phyloP scores from a whole-genome alignment of 768 basidiomycete genomes.

The Boletales sp. region DNA sequence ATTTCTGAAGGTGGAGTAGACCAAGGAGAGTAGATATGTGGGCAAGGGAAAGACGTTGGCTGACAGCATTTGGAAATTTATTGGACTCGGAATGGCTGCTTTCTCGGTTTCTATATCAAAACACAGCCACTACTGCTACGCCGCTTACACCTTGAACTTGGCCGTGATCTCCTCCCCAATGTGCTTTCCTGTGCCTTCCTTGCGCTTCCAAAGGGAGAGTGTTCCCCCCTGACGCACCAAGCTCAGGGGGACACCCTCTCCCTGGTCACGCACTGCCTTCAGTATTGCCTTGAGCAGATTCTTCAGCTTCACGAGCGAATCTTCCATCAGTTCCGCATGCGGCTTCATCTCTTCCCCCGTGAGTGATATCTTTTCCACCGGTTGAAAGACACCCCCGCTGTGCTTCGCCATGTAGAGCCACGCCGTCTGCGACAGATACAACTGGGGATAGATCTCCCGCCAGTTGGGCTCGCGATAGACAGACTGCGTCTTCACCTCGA shows the following conservation, averaged over 20 bases:
- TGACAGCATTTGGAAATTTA: not conserved
- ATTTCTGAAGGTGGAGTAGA: not conserved
- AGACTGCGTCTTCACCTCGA: slow-evolving; percentile 36
- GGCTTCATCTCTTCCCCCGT: slow-evolving; percentile 26
- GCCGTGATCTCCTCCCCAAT: slow-evolving; percentile 18
- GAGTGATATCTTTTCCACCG: slow-evolving; percentile 45
- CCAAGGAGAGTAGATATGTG: slow-evolving; percentile 3
- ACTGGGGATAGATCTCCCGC: slow-evolving; percentile 60
- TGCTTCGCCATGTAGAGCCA: slow-evolving; percentile 61
- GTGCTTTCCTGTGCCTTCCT: slow-evolving; percentile 19
- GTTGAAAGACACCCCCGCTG: slow-evolving; percentile 47
- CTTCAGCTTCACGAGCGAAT: slow-evolving; percentile 26
- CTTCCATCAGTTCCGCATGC: slow-evolving; percentile 17
- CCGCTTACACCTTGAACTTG: slow-evolving; percentile 12
- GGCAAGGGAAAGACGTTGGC: not conserved
- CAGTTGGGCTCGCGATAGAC: slow-evolving; percentile 42
- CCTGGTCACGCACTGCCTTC: slow-evolving; percentile 47
- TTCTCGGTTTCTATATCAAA: not conserved
- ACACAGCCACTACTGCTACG: slow-evolving; percentile 16
- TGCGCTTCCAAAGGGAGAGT: slow-evolving; percentile 50
- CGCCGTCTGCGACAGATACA: slow-evolving; percentile 66
- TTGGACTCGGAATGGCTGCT: not conserved
- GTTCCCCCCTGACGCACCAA: slow-evolving; percentile 45
- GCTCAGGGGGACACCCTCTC: slow-evolving; percentile 49
- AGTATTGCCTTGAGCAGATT: slow-evolving; percentile 37